Percentiles rank a stretch among this genome's conserved stretches.
Evolutionary conservation across 1,284 basidiomycete genomes (phyloP).

Genomic region (Fomitopsis betulina): DNA sequence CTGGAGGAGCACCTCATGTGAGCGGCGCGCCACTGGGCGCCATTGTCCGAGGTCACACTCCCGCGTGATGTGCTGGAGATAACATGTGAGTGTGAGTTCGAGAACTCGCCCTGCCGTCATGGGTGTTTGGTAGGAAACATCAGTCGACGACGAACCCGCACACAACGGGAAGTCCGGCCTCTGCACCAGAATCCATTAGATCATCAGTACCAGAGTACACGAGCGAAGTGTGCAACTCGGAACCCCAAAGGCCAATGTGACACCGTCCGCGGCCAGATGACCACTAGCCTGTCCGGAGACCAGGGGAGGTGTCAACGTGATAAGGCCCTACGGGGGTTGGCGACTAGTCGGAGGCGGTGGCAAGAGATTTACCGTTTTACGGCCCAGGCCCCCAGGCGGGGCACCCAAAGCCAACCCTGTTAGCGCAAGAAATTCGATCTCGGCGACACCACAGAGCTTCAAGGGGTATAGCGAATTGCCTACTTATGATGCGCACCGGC

Average conservation of each 20-base stretch:
- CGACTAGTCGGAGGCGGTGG: background rate
- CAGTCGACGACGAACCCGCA: background rate
- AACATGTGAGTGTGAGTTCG: background rate
- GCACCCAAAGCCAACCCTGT: background rate
- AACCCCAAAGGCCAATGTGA: background rate
- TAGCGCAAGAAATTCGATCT: background rate
- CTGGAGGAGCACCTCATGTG: background rate
- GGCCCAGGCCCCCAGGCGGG: background rate
- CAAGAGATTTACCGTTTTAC: background rate
- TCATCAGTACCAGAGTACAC: background rate
- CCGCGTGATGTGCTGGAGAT: background rate
- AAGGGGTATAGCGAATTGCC: background rate
- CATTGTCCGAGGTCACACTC: background rate
- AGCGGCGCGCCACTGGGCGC: too few species aligned
- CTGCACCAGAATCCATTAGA: background rate
- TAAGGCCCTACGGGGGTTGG: background rate
- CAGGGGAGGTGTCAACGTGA: background rate
- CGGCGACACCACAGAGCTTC: background rate
- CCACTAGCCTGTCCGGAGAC: background rate
- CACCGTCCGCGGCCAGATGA: background rate
- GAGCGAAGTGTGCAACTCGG: background rate
- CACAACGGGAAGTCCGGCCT: background rate
- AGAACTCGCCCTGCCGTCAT: background rate
- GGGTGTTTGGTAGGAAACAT: background rate
- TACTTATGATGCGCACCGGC: background rate